Base-by-base conservation (phyloP, 306 rosid species). In the Bauhinia variegata region DNA sequence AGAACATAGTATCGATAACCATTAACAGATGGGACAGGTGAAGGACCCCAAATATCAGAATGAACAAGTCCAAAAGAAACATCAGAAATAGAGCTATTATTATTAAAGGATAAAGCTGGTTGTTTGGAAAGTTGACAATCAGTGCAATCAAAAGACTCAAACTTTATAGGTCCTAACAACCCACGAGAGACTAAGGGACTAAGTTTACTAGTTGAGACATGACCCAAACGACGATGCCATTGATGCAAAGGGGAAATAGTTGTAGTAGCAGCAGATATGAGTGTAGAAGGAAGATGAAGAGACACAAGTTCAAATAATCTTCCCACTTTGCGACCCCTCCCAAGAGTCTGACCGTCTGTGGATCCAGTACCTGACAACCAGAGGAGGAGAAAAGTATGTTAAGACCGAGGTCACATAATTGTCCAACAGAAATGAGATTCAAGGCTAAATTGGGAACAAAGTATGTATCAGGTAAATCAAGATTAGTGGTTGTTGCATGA, bases 291-390 rank as follows among this genome's bases (percentile, higher is more conserved):
- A 37, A 67, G n/a, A 13, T 61, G 48, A 4, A 61, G 30, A 36
- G 23, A 51, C 37, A 57, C 6, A 8, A 51, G 48, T 9, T 58
- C 30, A 19, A 58, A 58, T 1, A 58, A 13, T 8, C 14, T 0
- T 7, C 48, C 47, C 11, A 37, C 18, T 11, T 30, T 44, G 18
- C 11, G 10, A 9, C 49, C 55, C 0, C 5, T 32, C 48, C 65
- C 15, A 44, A 68, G 37, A 31, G 56, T 47, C 5, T 56, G 15
- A 6, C 11, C 9, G 10, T 68, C 10, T 56, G 19, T 44, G 23
- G 37, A 55, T 68, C 54, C 38, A 54, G 5, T 18, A 68, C 48
- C 53, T 5, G 43, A 37, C 10, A 6, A 58, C 64, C 47, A 5
- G 7, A 1, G 8, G 41, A 11, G 16, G 33, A 36, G 28, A 58